phyloP scores from a whole-genome alignment of 345 rosid species.

The Alliaria petiolata region DNA sequence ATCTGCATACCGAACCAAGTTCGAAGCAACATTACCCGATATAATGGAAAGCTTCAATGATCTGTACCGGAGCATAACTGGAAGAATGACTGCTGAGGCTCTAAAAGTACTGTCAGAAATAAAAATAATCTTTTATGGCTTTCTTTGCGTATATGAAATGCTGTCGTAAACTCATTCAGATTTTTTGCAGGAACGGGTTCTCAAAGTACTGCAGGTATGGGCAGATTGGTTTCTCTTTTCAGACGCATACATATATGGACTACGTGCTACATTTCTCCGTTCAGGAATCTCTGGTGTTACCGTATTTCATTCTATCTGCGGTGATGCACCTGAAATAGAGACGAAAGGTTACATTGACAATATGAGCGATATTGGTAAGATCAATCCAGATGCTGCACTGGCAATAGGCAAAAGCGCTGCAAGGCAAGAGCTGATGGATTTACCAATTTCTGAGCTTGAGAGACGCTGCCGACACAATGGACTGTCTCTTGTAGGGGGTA shows the following conservation, averaged over 20 bases:
- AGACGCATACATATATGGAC: slow-evolving; percentile 94
- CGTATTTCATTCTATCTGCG: slow-evolving; percentile 79
- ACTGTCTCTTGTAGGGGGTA: slow-evolving; percentile 93
- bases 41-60: slow-evolving; percentile 99
- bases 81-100: slow-evolving; percentile 98
- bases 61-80: slow-evolving; percentile 85
- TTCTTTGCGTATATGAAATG: neutral
- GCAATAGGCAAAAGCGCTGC: slow-evolving; percentile 98
- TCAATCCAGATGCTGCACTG: slow-evolving; percentile 82
- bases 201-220: slow-evolving; percentile 99
- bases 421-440: slow-evolving; percentile 77
- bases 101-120: slow-evolving; percentile 57
- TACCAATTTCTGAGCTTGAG: slow-evolving; percentile 87
- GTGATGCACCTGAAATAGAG: slow-evolving; percentile 84
- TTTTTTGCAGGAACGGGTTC: slow-evolving; percentile 76
- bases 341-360: slow-evolving; percentile 52
- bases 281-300: slow-evolving; percentile 82
- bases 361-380: slow-evolving; percentile 41
- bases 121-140: neutral
- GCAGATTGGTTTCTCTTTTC: slow-evolving; percentile 99
- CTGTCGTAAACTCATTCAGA: slow-evolving; percentile 11
- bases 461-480: slow-evolving; percentile 98
- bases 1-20: slow-evolving; percentile 97
- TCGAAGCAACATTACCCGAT: slow-evolving; percentile 88
- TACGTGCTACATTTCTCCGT: slow-evolving; percentile 92